These are phyloP conservation scores for Alternaria solani DNA, from an alignment of 2,329 filamentous ascomycete species.

Conservation along the genomic window DNA sequence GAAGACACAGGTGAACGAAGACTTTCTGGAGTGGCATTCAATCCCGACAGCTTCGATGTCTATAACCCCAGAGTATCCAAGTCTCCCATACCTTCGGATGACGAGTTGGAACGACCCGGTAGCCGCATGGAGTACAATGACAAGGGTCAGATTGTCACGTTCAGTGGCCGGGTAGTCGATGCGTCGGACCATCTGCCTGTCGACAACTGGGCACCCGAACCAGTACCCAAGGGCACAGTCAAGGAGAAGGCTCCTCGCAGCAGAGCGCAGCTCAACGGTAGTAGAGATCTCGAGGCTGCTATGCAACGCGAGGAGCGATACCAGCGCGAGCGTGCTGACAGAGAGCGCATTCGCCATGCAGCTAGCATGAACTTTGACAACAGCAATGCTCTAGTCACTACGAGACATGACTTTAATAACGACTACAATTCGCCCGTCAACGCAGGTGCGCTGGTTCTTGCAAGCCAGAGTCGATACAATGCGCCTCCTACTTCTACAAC, in stretches of 20 bases:
- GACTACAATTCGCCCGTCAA: constrained; percentile 26
- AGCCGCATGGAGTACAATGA: constrained; percentile 57
- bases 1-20: constrained; percentile 56
- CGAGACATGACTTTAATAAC: constrained; percentile 38
- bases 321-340: constrained; percentile 42
- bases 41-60: constrained; percentile 77
- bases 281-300: constrained; percentile 53
- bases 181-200: constrained; percentile 82
- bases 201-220: constrained; percentile 79
- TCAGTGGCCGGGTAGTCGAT: constrained; percentile 79
- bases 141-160: constrained; percentile 75
- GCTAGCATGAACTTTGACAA: constrained; percentile 37
- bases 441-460: constrained; percentile 35
- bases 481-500: constrained; percentile 21
- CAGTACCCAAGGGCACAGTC: constrained; percentile 65
- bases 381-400: constrained; percentile 42
- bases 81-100: constrained; percentile 32
- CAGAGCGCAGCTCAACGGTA: constrained; percentile 61
- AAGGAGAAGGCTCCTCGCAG: constrained; percentile 53
- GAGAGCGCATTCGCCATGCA: constrained; percentile 44
- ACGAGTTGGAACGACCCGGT: constrained; percentile 37
- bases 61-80: constrained; percentile 66
- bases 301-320: constrained; percentile 44
- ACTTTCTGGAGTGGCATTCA: constrained; percentile 72
- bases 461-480: constrained; percentile 28